Percentiles rank a stretch among this genome's conserved stretches.
These are phyloP conservation scores for Pichia californica DNA, from an alignment of 805 yeast genomes.

Conservation along the genomic window DNA sequence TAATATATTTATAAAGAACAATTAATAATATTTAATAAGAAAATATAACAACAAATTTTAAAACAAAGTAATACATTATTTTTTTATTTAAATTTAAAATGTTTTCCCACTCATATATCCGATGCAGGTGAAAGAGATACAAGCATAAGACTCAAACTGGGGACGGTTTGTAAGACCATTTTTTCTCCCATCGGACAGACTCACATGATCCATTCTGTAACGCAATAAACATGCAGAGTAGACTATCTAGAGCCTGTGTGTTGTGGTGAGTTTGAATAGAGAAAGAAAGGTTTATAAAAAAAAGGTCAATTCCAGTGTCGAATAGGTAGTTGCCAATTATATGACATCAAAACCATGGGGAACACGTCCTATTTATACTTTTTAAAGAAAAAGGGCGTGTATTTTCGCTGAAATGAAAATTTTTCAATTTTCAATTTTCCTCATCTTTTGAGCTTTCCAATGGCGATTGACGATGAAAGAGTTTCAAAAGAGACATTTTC, in stretches of 20 bases:
- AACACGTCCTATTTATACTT: too few species aligned
- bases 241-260: neutral
- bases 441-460: too few species aligned
- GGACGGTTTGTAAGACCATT: conserved; percentile 8
- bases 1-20: neutral
- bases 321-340: too few species aligned
- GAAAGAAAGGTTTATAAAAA: neutral
- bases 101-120: conserved; percentile 16
- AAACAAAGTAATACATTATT: too few species aligned
- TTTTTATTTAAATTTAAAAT: neutral
- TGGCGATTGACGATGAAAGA: too few species aligned
- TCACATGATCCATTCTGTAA: conserved; percentile 1
- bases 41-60: neutral
- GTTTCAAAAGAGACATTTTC: too few species aligned
- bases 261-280: neutral
- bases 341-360: too few species aligned
- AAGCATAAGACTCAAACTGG: conserved; percentile 15
- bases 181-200: conserved; percentile 6
- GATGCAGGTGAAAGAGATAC: conserved; percentile 12
- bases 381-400: too few species aligned
- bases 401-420: too few species aligned
- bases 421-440: too few species aligned
- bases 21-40: neutral
- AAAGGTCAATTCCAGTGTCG: too few species aligned
- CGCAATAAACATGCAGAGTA: neutral